Evolutionary conservation across 495 filamentous ascomycete genomes (phyloP), one percentile per base, ranked within the genome.

Genomic region (Sabuloglossum arenarium): DNA sequence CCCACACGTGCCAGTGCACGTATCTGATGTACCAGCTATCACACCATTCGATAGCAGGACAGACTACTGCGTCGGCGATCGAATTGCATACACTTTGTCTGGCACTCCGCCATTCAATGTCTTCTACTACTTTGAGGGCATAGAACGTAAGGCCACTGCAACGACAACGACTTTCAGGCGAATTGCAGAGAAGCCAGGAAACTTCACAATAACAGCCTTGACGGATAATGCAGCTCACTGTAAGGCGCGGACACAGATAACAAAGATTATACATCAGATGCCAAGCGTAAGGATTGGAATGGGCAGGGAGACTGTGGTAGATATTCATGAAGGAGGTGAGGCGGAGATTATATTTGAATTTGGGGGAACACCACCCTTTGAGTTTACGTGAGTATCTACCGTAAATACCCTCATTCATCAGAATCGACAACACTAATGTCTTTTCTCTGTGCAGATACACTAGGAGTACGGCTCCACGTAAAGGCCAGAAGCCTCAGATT

Each of bases 61-160:
- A 6, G 85, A 97, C 69, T 94, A 93, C 71, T 98, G 91, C 70
- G 89, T 97, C 30, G 91, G 91, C 52, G 90, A 98, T 63, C 80
- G 86, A 32, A 81, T 97, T 58, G 82, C 86, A 1, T 98, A 91
- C 70, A 83, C 85, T 0, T 79, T 98, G 19, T 85, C 86, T 0
- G 91, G 91, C 31, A 79, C 82, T 53, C 79, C 86, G 28, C 91
- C 91, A 1, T 98, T 97, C 70, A 83, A 88, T 24, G 81, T 98
- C 21, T 88, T 83, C 68, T 98, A 98, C 66, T 84, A 75, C 25
- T 98, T 97, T 67, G 76, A 89, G 51, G 82, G 80, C 31, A 74
- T 73, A 11, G 71, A 80, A 56, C 79, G 84, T 67, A 91, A 85
- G 64, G 91, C 91, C 46, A 78, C 79, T 32, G 83, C 85, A 1